A percentile compares a stretch with the other conserved stretches of the same genome.
Evolutionary conservation across 495 filamentous ascomycete genomes (phyloP).

Genomic region (Neurospora sp.): DNA sequence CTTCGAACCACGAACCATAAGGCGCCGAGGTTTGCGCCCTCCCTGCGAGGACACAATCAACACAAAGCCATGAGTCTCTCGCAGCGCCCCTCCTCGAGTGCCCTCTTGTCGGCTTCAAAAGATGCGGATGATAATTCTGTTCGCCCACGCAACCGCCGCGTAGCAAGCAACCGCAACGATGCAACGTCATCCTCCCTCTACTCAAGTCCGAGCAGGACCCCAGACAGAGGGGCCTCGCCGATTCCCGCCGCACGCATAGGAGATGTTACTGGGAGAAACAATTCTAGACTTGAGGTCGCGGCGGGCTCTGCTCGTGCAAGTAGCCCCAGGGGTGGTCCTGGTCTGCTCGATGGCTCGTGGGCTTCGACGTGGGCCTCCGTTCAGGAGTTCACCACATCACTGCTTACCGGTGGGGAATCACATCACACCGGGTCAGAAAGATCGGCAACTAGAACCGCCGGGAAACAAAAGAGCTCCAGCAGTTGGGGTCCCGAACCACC

Average conservation of each 20-base stretch:
- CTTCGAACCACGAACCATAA: slow-evolving; percentile 5
- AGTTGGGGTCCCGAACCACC: slow-evolving; percentile 35
- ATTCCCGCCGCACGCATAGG: slow-evolving; percentile 33
- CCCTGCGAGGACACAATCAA: slow-evolving; percentile 16
- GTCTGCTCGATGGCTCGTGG: slow-evolving; percentile 35
- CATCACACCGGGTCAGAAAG: slow-evolving; percentile 10
- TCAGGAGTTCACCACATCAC: slow-evolving; percentile 32
- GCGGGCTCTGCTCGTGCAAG: slow-evolving; percentile 19
- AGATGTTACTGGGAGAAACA: slow-evolving; percentile 22
- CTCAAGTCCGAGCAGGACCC: slow-evolving; percentile 18
- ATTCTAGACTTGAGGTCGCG: slow-evolving; percentile 21
- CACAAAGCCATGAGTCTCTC: slow-evolving; percentile 21
- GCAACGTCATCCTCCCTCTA: slow-evolving; percentile 9
- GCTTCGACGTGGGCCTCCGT: slow-evolving; percentile 37
- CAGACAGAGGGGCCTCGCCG: slow-evolving; percentile 27
- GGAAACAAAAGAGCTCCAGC: not conserved
- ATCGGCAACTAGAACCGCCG: slow-evolving; percentile 7
- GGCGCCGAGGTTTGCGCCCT: slow-evolving; percentile 19
- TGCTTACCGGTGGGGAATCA: slow-evolving; percentile 24
- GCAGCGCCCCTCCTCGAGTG: slow-evolving; percentile 16
- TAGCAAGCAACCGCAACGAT: slow-evolving; percentile 3
- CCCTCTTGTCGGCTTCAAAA: slow-evolving; percentile 11
- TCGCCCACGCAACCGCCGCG: slow-evolving; percentile 25
- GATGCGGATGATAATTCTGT: slow-evolving; percentile 14
- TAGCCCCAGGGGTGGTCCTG: slow-evolving; percentile 23